A percentile compares a stretch with the other conserved stretches of the same genome.
phyloP scores from a whole-genome alignment of 345 rosid genomes.

The Citrus australasica region DNA sequence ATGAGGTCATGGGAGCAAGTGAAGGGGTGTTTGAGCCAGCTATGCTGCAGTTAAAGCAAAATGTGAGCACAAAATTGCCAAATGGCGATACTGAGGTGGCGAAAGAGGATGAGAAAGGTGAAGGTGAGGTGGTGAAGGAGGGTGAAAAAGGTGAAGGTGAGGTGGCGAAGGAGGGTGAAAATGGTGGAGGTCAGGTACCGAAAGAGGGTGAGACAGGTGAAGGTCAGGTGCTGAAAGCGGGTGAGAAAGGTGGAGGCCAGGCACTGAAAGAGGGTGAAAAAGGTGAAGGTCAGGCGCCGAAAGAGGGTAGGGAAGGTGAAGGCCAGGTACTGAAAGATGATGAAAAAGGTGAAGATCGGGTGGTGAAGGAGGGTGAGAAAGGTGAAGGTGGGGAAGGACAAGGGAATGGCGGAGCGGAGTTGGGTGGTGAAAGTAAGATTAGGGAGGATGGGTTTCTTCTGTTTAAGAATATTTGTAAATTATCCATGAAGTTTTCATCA shows the following conservation, averaged over 20 bases:
- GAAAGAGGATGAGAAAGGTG: background rate
- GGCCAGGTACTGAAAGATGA: conserved; percentile 14
- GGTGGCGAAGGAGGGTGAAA: conserved; percentile 12
- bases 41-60: conserved; percentile 27
- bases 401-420: conserved; percentile 30
- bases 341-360: background rate
- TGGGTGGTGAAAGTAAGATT: conserved; percentile 50
- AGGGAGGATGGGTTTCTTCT: conserved; percentile 85
- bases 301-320: background rate
- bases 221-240: conserved; percentile 13
- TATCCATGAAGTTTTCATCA: conserved; percentile 92
- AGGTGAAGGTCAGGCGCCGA: conserved; percentile 4
- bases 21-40: conserved; percentile 55
- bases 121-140: conserved; percentile 18
- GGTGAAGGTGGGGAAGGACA: conserved; percentile 26
- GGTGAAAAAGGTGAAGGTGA: background rate
- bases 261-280: conserved; percentile 8
- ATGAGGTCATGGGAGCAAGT: conserved; percentile 60
- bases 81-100: conserved; percentile 40
- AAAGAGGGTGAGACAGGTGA: background rate
- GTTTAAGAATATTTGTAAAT: conserved; percentile 80
- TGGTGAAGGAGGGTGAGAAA: conserved; percentile 26
- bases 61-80: conserved; percentile 27
- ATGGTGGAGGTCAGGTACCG: background rate
- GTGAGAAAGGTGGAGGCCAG: background rate